Base-by-base conservation (phyloP, 495 filamentous ascomycete genomes). In the Penicillium bialowiezense region DNA sequence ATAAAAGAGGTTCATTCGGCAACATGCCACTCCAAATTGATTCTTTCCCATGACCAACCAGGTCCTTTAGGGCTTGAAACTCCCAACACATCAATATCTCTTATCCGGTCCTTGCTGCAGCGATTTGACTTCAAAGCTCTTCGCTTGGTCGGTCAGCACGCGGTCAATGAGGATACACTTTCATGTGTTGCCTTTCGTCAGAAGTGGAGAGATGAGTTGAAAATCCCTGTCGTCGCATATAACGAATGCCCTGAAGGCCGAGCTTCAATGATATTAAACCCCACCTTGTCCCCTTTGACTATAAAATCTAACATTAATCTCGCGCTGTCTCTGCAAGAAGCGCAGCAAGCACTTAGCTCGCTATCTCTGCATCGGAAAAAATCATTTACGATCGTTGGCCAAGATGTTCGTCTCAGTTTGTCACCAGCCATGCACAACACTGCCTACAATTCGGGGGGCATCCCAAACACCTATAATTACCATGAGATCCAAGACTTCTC, bases 381-480 rank as follows among this genome's bases (percentile, higher is more conserved):
- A 23, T n/a, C 28, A 6, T 68, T 65, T 34, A 57, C 55, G 1
- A 58, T 68, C 8, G 54, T 68, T 40, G 64, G 64, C 1, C 54
- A 53, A 20, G 54, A 40, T 26, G 55, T 63, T 2, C 51, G 51
- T 10, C 40, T 63, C 31, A 63, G 50, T 41, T 37, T 63, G n/a
- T 63, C 62, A 1, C 62, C 64, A 21, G 54, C 51, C 9, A 63
- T 89, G 83, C 84, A 89, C 51, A 80, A 75, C 37, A 81, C 83
- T 4, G 85, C 83, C 8, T 88, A 83, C 59, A 65, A 75, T 36
- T 75, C 74, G 14, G 80, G 77, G 40, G 82, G 82, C n/a, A 78
- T 90, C 73, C 81, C 81, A 1, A 81, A 90, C 61, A 70, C 73
- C 18, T 88, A 80, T 54, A 67, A 78, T 48, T 78, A 78, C 14